These are phyloP conservation scores for Beauveria asiatica DNA, from an alignment of 2,329 filamentous ascomycete genomes.

Conservation along the genomic window DNA sequence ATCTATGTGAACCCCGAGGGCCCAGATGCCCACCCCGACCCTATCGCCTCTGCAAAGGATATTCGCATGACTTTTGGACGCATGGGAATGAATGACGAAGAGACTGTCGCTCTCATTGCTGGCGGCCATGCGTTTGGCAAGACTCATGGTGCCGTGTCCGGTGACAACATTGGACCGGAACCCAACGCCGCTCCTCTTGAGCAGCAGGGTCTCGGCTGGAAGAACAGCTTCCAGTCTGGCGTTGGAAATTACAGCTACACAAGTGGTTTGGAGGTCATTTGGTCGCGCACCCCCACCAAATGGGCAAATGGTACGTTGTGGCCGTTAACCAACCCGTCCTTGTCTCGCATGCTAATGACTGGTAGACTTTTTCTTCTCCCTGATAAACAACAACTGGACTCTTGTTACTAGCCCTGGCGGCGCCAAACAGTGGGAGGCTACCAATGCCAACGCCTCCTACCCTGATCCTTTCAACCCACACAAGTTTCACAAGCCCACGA, in stretches of 20 bases:
- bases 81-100: constrained; percentile 79
- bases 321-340: accelerated
- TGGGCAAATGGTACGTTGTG: constrained; percentile 51
- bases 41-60: constrained; percentile 60
- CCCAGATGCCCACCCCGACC: constrained; percentile 63
- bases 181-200: constrained; percentile 57
- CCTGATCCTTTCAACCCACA: constrained; percentile 61
- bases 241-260: constrained; percentile 66
- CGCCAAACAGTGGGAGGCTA: constrained; percentile 68
- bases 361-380: constrained; percentile 57
- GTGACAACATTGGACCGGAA: constrained; percentile 58
- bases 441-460: constrained; percentile 58
- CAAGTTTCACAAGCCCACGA: constrained; percentile 65
- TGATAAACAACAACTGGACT: constrained; percentile 74
- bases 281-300: constrained; percentile 67
- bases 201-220: constrained; percentile 65
- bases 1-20: constrained; percentile 80
- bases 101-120: constrained; percentile 71
- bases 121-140: constrained; percentile 76
- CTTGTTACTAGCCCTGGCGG: constrained; percentile 66
- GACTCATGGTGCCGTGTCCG: constrained; percentile 64
- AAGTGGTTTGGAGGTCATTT: constrained; percentile 68
- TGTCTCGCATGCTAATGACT: not conserved
- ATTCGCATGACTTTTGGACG: constrained; percentile 67
- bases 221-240: constrained; percentile 53